Evolutionary conservation across 495 filamentous ascomycete genomes (phyloP).

Genomic region (Margaritispora aquatica): DNA sequence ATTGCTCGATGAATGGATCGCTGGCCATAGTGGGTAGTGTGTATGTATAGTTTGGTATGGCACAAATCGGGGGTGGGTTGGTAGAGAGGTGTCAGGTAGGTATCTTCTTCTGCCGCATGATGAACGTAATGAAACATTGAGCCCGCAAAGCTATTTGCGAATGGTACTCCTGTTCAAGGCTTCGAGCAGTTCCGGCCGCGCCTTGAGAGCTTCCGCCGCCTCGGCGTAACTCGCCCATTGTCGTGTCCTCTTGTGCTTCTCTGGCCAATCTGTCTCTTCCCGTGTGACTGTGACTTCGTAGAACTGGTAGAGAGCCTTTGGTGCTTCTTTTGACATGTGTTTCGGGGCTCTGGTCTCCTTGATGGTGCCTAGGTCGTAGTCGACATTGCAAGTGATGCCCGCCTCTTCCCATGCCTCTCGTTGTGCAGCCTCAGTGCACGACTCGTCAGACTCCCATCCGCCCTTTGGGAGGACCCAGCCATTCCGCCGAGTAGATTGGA

Average conservation of each 20-base stretch:
- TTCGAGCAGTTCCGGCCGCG: constrained; percentile 80
- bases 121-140: constrained; percentile 18
- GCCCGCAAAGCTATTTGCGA: constrained; percentile 23
- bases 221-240: constrained; percentile 82
- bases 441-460: constrained; percentile 94
- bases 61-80: neutral
- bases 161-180: constrained; percentile 39
- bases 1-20: too few relatives aligned
- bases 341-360: constrained; percentile 49
- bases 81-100: too few relatives aligned
- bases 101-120: neutral
- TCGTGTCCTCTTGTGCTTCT: constrained; percentile 83
- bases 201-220: constrained; percentile 68
- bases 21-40: neutral
- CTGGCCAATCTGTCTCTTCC: constrained; percentile 85
- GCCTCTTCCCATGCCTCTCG: constrained; percentile 98
- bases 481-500: constrained; percentile 78
- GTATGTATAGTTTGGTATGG: too few relatives aligned
- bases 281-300: constrained; percentile 79
- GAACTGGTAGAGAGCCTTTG: constrained; percentile 77
- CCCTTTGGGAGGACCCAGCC: constrained; percentile 98
- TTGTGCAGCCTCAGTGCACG: constrained; percentile 46
- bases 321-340: constrained; percentile 52
- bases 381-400: constrained; percentile 77
- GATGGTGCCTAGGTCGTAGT: constrained; percentile 79